A percentile compares a stretch with the other conserved stretches of the same genome.
Evolutionary conservation across 257 asterid genomes (phyloP).

Genomic region (Cruciata laevipes): DNA sequence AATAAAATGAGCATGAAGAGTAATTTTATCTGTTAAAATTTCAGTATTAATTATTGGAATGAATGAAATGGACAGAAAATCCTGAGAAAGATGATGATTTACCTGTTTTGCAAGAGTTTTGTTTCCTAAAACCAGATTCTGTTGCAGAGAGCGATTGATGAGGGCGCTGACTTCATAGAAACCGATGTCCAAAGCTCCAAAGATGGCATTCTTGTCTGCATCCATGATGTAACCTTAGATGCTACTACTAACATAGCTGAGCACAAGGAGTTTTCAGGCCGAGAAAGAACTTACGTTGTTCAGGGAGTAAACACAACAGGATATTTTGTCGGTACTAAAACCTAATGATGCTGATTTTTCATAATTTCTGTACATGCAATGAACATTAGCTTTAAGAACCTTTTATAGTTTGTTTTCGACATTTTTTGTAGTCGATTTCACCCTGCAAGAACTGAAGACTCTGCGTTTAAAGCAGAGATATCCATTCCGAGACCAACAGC

Average conservation of each 20-base stretch:
- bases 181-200: constrained; percentile 74
- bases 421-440: constrained; percentile 68
- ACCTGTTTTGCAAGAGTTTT: background rate
- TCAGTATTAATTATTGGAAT: too few relatives aligned
- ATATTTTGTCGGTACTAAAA: constrained; percentile 50
- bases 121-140: constrained; percentile 12
- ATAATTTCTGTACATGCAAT: background rate
- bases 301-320: constrained; percentile 66
- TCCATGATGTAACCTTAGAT: constrained; percentile 76
- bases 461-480: constrained; percentile 75
- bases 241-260: constrained; percentile 60
- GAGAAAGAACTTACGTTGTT: constrained; percentile 74
- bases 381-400: background rate
- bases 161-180: constrained; percentile 97
- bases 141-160: constrained; percentile 92
- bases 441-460: constrained; percentile 67
- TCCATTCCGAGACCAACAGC: constrained; percentile 72
- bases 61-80: background rate
- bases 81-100: background rate
- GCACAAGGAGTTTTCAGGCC: constrained; percentile 51
- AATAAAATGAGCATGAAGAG: too few relatives aligned
- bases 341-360: constrained; percentile 2
- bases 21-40: too few relatives aligned
- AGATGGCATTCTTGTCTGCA: constrained; percentile 80
- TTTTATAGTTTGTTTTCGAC: constrained; percentile 4